Evolutionary conservation across 495 filamentous ascomycete genomes (phyloP), one percentile per base, ranked within the genome.

Genomic region (Aspergillus steynii): DNA sequence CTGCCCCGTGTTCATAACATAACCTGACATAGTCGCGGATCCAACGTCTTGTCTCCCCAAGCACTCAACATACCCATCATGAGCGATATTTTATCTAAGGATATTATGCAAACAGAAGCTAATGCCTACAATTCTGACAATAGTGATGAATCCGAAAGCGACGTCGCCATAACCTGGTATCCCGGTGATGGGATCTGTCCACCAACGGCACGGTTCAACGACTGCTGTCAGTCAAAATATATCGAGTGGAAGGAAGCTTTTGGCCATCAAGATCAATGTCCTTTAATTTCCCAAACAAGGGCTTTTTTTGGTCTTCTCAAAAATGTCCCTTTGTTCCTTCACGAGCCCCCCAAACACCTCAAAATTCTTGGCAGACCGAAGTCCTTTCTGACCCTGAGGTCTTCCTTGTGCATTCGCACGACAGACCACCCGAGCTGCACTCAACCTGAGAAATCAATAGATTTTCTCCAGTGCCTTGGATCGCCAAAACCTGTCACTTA

Each of bases 131-230:
- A 34, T 7, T 49, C 27, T 20, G 34, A 54, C 34, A 14, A 29
- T 28, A 60, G 58, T 37, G 58, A 60, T 60, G 53, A 55, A 37
- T 32, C 50, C 25, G 14, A 50, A 4, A 51, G 59, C 31, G 61
- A 63, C 26, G 34, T 6, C 45, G 55, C 59, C 32, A 15, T 59
- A 9, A 52, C 51, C 20, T 63, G 61, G 61, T 54, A 56, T 28
- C 62, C 59, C 26, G 62, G 59, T 25, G 62, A 65, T n/a, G 55
- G 55, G 31, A 49, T 65, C 20, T 65, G 62, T 56, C 62, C 62
- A 48, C 15, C 62, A 57, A 61, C 62, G 27, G 42, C 58, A 45
- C 47, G 61, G 31, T 65, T 61, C 48, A 60, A 65, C 34, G 20
- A 58, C 31, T 58, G 54, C 52, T 60, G 47, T 28, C 58, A 60